Percentiles rank a stretch among this genome's conserved stretches.
phyloP scores from a whole-genome alignment of 1,284 basidiomycete species.

The Entoloma clypeatum region DNA sequence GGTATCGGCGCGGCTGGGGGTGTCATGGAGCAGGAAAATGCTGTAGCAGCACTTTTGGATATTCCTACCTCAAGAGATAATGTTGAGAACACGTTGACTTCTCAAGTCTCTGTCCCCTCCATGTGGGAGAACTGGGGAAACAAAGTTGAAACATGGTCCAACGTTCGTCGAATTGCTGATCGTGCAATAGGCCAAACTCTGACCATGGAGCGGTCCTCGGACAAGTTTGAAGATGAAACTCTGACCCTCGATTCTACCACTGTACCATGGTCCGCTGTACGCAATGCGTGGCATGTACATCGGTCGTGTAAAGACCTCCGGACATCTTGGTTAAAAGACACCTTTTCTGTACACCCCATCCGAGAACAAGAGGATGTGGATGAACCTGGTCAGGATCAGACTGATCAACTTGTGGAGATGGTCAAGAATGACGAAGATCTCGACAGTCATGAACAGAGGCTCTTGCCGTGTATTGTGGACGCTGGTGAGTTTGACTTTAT shows the following conservation, averaged over 20 bases:
- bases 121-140: constrained; percentile 77
- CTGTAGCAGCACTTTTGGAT: constrained; percentile 22
- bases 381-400: constrained; percentile 36
- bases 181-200: constrained; percentile 65
- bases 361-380: constrained; percentile 40
- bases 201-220: constrained; percentile 31
- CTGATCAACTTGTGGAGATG: constrained; percentile 71
- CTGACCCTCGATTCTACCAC: constrained; percentile 49
- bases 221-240: constrained; percentile 28
- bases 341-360: constrained; percentile 29
- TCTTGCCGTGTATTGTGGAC: constrained; percentile 83
- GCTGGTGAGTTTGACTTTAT: constrained; percentile 44
- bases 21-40: constrained; percentile 40
- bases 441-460: constrained; percentile 70
- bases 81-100: constrained; percentile 13
- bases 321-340: constrained; percentile 59
- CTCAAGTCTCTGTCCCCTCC: constrained; percentile 24
- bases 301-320: constrained; percentile 48
- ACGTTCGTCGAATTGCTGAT: constrained; percentile 68
- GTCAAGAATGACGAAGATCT: constrained; percentile 73
- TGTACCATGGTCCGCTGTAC: constrained; percentile 62
- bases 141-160: constrained; percentile 60
- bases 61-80: constrained; percentile 2
- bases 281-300: constrained; percentile 58
- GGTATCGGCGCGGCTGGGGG: constrained; percentile 75